phyloP scores from a whole-genome alignment of 2,329 filamentous ascomycete species.

The Hypoxylon sp. region DNA sequence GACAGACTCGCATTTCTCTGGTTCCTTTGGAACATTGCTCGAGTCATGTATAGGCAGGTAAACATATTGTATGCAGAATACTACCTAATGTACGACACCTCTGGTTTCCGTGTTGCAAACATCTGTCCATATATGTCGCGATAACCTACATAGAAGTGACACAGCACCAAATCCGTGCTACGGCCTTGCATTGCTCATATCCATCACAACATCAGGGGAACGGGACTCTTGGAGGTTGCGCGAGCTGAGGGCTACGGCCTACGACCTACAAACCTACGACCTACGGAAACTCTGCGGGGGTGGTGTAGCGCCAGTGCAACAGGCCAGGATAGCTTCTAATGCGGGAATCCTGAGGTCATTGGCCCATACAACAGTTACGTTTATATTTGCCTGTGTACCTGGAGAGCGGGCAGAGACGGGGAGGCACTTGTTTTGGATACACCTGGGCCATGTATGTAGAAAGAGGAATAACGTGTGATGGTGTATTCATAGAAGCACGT shows the following conservation, averaged over 20 bases:
- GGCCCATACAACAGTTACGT: slow-evolving; percentile 18
- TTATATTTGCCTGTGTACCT: slow-evolving; percentile 28
- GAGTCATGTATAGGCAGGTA: neutral
- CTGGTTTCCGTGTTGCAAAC: slow-evolving; percentile 21
- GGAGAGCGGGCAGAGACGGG: neutral
- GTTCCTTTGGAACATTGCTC: too few species aligned
- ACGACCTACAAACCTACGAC: too few species aligned
- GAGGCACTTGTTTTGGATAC: neutral
- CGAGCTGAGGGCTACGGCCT: slow-evolving; percentile 28
- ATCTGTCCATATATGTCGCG: slow-evolving; percentile 23
- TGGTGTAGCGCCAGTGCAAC: slow-evolving; percentile 37
- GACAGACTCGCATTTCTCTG: too few species aligned
- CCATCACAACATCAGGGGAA: slow-evolving; percentile 24
- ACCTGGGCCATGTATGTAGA: neutral
- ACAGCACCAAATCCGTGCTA: slow-evolving; percentile 30
- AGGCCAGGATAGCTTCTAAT: slow-evolving; percentile 25
- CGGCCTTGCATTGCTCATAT: slow-evolving; percentile 31
- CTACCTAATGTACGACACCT: too few species aligned
- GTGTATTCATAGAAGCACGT: neutral
- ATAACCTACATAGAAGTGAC: slow-evolving; percentile 29
- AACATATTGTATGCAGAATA: too few species aligned
- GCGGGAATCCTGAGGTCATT: slow-evolving; percentile 22
- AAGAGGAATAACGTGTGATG: neutral
- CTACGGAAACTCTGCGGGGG: slow-evolving; percentile 33
- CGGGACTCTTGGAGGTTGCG: slow-evolving; percentile 18